phyloP scores from a whole-genome alignment of 202 grass and related monocot genomes.

The Miscanthus sacchariflorus region DNA sequence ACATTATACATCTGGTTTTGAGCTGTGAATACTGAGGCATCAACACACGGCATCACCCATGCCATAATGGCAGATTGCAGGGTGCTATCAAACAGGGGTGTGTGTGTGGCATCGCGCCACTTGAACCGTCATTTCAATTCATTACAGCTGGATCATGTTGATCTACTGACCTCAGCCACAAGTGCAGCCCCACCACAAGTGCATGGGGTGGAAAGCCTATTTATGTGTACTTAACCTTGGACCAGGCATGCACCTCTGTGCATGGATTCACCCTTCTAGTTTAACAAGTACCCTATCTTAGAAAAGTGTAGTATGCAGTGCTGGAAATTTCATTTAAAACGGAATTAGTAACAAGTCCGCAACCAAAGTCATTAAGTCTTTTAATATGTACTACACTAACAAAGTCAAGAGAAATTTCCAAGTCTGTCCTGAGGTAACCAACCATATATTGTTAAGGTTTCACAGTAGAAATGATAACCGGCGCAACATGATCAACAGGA shows the following conservation, averaged over 20 bases:
- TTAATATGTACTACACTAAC: neutral
- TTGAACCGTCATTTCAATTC: neutral
- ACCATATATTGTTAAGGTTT: neutral
- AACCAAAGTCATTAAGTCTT: slow-evolving; percentile 14
- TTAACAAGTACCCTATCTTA: slow-evolving; percentile 8
- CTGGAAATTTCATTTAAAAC: slow-evolving; percentile 24
- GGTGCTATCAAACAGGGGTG: neutral
- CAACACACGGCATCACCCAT: neutral
- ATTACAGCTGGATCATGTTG: neutral
- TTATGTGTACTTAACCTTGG: neutral
- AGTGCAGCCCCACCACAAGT: neutral
- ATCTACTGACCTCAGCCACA: neutral
- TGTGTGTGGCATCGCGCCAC: neutral
- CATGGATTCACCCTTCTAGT: slow-evolving; percentile 3
- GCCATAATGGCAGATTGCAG: neutral
- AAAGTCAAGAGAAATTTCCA: neutral
- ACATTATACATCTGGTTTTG: neutral
- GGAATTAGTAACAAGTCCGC: neutral
- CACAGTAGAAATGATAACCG: slow-evolving; percentile 6
- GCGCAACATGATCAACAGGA: neutral
- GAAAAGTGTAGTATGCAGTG: slow-evolving; percentile 4
- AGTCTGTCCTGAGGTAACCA: slow-evolving; percentile 8
- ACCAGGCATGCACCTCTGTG: neutral
- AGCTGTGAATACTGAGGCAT: neutral
- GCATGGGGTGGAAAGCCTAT: neutral